phyloP scores from a whole-genome alignment of 176 grass and related monocot species.

The Miscanthus lutarioriparius region DNA sequence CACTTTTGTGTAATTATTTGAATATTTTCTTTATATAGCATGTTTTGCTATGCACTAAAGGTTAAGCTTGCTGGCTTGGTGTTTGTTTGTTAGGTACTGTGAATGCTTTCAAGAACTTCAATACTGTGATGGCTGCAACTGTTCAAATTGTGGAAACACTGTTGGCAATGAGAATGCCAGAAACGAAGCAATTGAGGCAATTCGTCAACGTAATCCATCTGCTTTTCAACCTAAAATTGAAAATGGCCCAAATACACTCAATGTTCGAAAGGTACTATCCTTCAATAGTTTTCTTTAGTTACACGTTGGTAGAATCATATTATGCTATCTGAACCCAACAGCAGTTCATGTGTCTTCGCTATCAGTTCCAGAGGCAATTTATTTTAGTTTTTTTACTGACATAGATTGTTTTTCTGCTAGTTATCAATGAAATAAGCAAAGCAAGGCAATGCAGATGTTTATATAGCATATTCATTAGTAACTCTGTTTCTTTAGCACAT shows the following conservation, averaged over 20 bases:
- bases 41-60: slow-evolving; percentile 1
- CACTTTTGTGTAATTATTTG: slow-evolving; percentile 15
- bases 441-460: not conserved
- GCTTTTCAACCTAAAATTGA: slow-evolving; percentile 83
- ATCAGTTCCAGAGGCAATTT: slow-evolving; percentile 1
- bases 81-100: slow-evolving; percentile 59
- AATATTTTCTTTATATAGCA: slow-evolving; percentile 20
- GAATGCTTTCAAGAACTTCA: slow-evolving; percentile 73
- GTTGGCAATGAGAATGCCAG: slow-evolving; percentile 55
- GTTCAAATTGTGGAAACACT: slow-evolving; percentile 60
- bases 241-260: slow-evolving; percentile 43
- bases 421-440: slow-evolving; percentile 6
- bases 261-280: slow-evolving; percentile 46
- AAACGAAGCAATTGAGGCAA: slow-evolving; percentile 52
- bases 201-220: slow-evolving; percentile 58
- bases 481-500: slow-evolving; percentile 3
- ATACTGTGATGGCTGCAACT: slow-evolving; percentile 74
- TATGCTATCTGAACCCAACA: not conserved
- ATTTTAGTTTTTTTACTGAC: not conserved
- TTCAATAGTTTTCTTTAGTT: slow-evolving; percentile 9
- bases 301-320: slow-evolving; percentile 12
- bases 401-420: not conserved
- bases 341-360: not conserved
- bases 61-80: slow-evolving; percentile 26
- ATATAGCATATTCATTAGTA: not conserved